These are phyloP conservation scores for Ophiostoma angusticollis DNA, from an alignment of 2,329 filamentous ascomycete genomes.

Conservation along the genomic window DNA sequence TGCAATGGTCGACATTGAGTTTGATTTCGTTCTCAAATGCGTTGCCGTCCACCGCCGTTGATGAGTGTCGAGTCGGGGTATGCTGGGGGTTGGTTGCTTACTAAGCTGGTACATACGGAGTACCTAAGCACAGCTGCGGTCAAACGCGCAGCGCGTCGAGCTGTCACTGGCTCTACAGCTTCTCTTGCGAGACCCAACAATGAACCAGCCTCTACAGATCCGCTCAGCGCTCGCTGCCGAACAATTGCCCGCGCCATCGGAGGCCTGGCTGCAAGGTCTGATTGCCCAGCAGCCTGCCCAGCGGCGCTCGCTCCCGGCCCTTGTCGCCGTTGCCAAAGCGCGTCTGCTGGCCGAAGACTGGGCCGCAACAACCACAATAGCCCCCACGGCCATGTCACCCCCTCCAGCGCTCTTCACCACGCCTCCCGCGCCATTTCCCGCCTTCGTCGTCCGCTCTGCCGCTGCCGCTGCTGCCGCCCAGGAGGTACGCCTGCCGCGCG, in stretches of 20 bases:
- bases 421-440: conserved; percentile 35
- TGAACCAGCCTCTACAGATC: conserved; percentile 35
- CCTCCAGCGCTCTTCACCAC: too few relatives aligned
- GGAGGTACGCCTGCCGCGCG: conserved; percentile 43
- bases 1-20: conserved; percentile 55
- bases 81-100: background rate
- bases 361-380: too few relatives aligned
- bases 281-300: conserved; percentile 27
- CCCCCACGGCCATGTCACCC: too few relatives aligned
- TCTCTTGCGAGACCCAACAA: conserved; percentile 12
- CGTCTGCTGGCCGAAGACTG: conserved; percentile 68
- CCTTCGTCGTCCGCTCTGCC: too few relatives aligned
- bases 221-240: conserved; percentile 36
- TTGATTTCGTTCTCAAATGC: too few relatives aligned
- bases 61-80: background rate
- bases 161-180: background rate
- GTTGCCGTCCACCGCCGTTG: too few relatives aligned
- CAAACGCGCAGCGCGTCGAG: too few relatives aligned
- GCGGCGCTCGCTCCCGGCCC: conserved; percentile 45
- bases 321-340: conserved; percentile 68
- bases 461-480: conserved; percentile 32
- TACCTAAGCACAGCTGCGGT: too few relatives aligned
- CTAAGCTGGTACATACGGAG: too few relatives aligned
- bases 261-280: conserved; percentile 52
- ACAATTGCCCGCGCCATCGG: conserved; percentile 38